These are phyloP conservation scores for Medicago truncatula DNA, from an alignment of 306 rosid species.

Conservation along the genomic window MtrunA17r5.0-ANR NC_053043.1:3056501-3057000, in stretches of 20 bases:
- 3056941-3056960: slow-evolving; percentile 46
- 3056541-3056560: slow-evolving; percentile 46
- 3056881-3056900: slow-evolving; percentile 60
- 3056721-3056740: neutral
- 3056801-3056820: slow-evolving; percentile 39
- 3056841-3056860: slow-evolving; percentile 49
- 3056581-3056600: slow-evolving; percentile 54
- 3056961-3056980: neutral
- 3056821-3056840: slow-evolving; percentile 22
- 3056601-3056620: slow-evolving; percentile 56
- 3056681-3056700: slow-evolving; percentile 27
- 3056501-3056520: neutral
- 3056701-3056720: neutral
- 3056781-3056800: slow-evolving; percentile 19
- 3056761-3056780: neutral
- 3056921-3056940: slow-evolving; percentile 42
- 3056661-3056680: slow-evolving; percentile 42
- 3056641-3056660: slow-evolving; percentile 41
- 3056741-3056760: neutral
- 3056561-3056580: slow-evolving; percentile 53
- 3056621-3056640: slow-evolving; percentile 35
- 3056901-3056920: slow-evolving; percentile 49
- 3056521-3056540: neutral
- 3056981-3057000: too few species aligned
- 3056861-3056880: slow-evolving; percentile 56